phyloP scores from a whole-genome alignment of 139 green algal genomes.

The Eudorina sp. region DNA sequence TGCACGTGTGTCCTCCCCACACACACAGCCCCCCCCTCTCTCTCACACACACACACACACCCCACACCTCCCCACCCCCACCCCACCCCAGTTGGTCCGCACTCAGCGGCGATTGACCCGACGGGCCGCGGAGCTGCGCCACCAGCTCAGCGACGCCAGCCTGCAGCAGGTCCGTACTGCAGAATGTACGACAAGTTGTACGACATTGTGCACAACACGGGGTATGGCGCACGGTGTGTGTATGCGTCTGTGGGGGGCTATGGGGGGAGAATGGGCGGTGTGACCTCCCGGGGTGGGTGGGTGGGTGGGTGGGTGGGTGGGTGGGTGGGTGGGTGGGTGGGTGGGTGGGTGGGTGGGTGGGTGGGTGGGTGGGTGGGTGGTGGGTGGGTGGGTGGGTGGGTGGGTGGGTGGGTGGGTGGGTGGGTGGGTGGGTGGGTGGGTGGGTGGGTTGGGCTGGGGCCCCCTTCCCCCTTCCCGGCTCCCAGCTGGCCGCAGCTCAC shows the following conservation, averaged over 20 bases:
- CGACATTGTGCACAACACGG: too few relatives aligned
- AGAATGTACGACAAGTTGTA: too few relatives aligned
- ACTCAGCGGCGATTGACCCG: slow-evolving; percentile 61
- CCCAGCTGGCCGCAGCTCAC: not conserved
- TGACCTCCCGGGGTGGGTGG: too few relatives aligned
- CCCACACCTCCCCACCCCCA: not conserved
- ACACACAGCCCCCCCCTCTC: not conserved
- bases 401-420: too few relatives aligned
- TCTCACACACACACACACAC: not conserved
- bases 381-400: not conserved
- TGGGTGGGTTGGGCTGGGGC: not conserved
- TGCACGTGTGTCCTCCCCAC: too few relatives aligned
- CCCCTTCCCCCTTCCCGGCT: not conserved
- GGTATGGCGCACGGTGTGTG: too few relatives aligned
- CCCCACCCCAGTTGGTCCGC: not conserved
- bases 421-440: not conserved
- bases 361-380: not conserved
- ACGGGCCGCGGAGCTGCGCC: slow-evolving; percentile 63
- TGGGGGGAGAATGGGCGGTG: too few relatives aligned
- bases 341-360: too few relatives aligned
- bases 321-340: too few relatives aligned
- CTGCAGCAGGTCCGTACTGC: slow-evolving; percentile 81
- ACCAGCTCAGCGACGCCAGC: slow-evolving; percentile 81
- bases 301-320: too few relatives aligned
- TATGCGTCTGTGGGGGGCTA: too few relatives aligned